phyloP scores from a whole-genome alignment of 1,284 basidiomycete species.

The Tilletia caries region DNA sequence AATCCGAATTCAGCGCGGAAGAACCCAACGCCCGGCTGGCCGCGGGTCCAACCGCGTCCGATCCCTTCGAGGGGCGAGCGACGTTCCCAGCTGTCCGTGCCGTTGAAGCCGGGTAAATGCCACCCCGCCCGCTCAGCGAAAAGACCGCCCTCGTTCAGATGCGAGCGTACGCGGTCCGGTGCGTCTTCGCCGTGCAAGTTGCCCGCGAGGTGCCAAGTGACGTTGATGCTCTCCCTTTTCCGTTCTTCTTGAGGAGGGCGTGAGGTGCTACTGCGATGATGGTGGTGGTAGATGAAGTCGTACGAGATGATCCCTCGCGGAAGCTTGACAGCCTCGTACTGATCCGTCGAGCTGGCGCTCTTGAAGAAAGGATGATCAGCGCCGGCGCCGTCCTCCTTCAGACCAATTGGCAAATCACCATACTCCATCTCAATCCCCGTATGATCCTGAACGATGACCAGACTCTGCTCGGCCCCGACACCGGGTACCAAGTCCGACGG shows the following conservation, averaged over 20 bases:
- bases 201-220: conserved; percentile 74
- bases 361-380: conserved; percentile 46
- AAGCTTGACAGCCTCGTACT: conserved; percentile 59
- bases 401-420: conserved; percentile 28
- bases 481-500: conserved; percentile 57
- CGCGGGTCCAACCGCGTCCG: conserved; percentile 22
- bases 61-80: conserved; percentile 56
- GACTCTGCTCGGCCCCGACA: conserved; percentile 25
- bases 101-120: conserved; percentile 73
- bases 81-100: conserved; percentile 60
- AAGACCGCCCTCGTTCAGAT: conserved; percentile 75
- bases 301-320: conserved; percentile 67
- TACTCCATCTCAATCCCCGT: conserved; percentile 67
- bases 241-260: background rate
- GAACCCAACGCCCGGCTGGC: conserved; percentile 67
- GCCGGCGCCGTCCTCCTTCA: too few species aligned
- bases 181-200: conserved; percentile 73
- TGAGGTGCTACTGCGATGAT: too few species aligned
- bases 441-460: conserved; percentile 73
- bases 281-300: conserved; percentile 61
- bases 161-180: conserved; percentile 67
- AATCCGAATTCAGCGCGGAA: conserved; percentile 71
- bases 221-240: conserved; percentile 55
- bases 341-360: conserved; percentile 29
- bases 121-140: conserved; percentile 73